These are phyloP conservation scores for Ammopiptanthus mongolicus DNA, from an alignment of 306 rosid genomes.

Conservation along the genomic window DNA sequence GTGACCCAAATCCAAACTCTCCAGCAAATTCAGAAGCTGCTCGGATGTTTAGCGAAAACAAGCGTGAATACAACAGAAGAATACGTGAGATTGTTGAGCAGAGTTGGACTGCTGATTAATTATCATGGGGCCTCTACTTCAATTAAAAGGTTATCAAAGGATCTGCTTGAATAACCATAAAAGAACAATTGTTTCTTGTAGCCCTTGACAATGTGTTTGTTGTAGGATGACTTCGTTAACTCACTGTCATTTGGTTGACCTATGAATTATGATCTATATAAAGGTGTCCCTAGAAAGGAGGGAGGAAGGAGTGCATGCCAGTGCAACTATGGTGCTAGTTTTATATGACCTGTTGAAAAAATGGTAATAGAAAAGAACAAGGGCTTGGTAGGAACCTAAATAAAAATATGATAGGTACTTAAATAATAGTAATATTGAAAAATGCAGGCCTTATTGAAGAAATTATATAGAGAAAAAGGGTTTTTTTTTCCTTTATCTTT, in stretches of 20 bases:
- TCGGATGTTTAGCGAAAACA: constrained; percentile 69
- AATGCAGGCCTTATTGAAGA: neutral
- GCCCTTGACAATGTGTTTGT: constrained; percentile 33
- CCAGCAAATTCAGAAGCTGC: constrained; percentile 89
- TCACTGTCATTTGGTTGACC: neutral
- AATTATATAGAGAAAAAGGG: neutral
- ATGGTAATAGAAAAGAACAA: neutral
- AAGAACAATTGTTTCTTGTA: constrained; percentile 32
- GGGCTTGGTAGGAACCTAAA: neutral
- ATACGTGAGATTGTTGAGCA: constrained; percentile 66
- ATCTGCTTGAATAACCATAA: constrained; percentile 39
- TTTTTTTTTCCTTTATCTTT: no score
- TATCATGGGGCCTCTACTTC: constrained; percentile 6
- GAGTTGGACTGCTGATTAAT: constrained; percentile 88
- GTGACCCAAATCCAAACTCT: constrained; percentile 83
- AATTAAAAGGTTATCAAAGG: constrained; percentile 23
- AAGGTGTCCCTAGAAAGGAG: neutral
- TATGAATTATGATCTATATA: neutral
- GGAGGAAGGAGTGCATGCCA: neutral
- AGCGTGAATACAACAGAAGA: constrained; percentile 75
- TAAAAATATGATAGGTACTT: neutral
- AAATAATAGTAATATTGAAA: neutral
- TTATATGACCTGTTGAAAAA: neutral
- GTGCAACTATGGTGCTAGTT: neutral
- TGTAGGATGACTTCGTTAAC: neutral